phyloP scores from a whole-genome alignment of 768 basidiomycete species.

The Termitomyces sp. region DNA sequence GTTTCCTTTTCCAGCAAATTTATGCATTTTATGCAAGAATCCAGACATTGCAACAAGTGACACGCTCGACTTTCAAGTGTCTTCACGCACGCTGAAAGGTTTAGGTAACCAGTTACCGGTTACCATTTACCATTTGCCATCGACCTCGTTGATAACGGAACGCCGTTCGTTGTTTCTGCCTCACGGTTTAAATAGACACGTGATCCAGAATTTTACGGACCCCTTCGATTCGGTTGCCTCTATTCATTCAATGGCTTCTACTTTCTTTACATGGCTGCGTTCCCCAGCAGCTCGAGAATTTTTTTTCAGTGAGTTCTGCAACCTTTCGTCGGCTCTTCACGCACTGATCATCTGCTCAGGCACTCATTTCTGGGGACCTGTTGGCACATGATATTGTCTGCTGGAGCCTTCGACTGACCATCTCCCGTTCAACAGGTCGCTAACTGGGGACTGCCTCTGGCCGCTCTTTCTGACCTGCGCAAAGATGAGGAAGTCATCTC shows the following conservation, averaged over 20 bases:
- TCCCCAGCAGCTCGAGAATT: slow-evolving; percentile 91
- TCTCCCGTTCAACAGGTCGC: slow-evolving; percentile 57
- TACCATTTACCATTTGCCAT: not conserved
- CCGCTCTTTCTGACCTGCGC: slow-evolving; percentile 83
- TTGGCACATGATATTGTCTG: slow-evolving; percentile 37
- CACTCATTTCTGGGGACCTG: slow-evolving; percentile 98
- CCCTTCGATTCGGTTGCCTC: slow-evolving; percentile 1
- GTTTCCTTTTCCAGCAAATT: slow-evolving; percentile 29
- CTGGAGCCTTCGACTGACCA: slow-evolving; percentile 1
- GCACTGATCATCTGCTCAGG: slow-evolving; percentile 38
- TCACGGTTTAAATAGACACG: slow-evolving; percentile 1
- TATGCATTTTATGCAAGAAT: not conserved
- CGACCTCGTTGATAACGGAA: not conserved
- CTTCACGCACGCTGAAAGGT: not conserved
- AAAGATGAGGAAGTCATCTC: slow-evolving; percentile 98
- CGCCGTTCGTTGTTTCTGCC: too few species aligned
- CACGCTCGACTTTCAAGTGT: not conserved
- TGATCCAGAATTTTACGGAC: slow-evolving; percentile 8
- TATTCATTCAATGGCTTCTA: slow-evolving; percentile 61
- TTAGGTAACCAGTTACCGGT: too few species aligned
- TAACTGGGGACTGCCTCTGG: slow-evolving; percentile 97
- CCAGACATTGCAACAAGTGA: not conserved
- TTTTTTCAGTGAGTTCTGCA: slow-evolving; percentile 76
- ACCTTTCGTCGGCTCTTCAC: not conserved
- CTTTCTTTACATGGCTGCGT: slow-evolving; percentile 84